Conservation (phyloP, 2,329 filamentous ascomycete species). For the Botryotinia narcissicola region DNA sequence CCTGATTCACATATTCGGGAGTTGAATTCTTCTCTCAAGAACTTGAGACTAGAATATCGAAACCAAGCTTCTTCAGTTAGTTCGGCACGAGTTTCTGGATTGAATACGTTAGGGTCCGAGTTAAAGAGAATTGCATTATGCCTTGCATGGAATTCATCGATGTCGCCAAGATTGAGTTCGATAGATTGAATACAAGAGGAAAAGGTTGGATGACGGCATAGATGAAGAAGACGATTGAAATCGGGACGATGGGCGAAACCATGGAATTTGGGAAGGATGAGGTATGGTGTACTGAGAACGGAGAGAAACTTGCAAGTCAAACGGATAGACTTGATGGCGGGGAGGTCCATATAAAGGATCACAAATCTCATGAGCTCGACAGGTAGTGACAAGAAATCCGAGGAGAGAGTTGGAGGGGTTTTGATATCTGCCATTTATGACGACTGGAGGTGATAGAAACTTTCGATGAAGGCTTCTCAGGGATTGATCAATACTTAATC, state of each 20-base stretch:
- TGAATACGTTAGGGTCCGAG: conserved; percentile 30
- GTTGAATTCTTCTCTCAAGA: conserved; percentile 33
- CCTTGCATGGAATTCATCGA: conserved; percentile 36
- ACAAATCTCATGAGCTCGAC: not conserved
- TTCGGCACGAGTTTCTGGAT: conserved; percentile 30
- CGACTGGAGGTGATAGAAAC: not conserved
- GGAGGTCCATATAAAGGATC: conserved; percentile 2
- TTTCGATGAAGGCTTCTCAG: not conserved
- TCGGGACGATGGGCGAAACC: conserved; percentile 27
- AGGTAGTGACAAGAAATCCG: conserved; percentile 3
- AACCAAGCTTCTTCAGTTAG: conserved; percentile 33
- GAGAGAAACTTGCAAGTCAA: conserved; percentile 16
- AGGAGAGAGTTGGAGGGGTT: not conserved
- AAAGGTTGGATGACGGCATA: conserved; percentile 31
- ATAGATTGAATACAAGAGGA: conserved; percentile 26
- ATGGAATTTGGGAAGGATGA: conserved; percentile 24
- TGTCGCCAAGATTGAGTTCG: conserved; percentile 32
- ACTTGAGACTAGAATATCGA: conserved; percentile 36
- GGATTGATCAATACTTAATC: not conserved
- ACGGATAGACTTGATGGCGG: conserved; percentile 1
- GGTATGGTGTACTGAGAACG: conserved; percentile 17
- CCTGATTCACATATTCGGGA: conserved; percentile 26
- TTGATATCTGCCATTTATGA: conserved; percentile 8
- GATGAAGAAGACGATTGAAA: conserved; percentile 25
- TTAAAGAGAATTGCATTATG: conserved; percentile 36